Evolutionary conservation across 2,329 filamentous ascomycete genomes (phyloP), one percentile per base, ranked within the genome.

Genomic region (Xylaria sp.): DNA sequence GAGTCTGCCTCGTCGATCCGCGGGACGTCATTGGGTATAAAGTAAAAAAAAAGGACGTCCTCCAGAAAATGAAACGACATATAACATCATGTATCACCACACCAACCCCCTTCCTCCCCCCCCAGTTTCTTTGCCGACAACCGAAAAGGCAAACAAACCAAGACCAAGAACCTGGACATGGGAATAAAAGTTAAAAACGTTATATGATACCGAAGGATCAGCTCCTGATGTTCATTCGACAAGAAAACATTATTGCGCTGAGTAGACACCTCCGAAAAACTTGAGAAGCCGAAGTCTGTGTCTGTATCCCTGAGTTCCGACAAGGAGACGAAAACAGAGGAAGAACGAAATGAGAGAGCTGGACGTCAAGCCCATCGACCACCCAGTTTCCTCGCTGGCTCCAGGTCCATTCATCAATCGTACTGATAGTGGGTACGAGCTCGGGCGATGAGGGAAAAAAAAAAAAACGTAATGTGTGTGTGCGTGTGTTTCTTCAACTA

Each of bases 1-100:
- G n/a, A n/a, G n/a, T 47, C 21, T 57, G 56, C 52, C 60, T 65
- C 43, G 52, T 55, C 52, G 56, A 63, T 63, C 60, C 47, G 55
- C 37, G 12, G 23, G 28, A 57, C 42, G 17, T 43, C 57, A 61
- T 53, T 63, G 52, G 57, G 46, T 21, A 33, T 47, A 17, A n/a
- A 15, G 43, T 25, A 21, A 47, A 31, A 31, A 31, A 21, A 47
- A 31, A 31, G 9, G 28, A 4, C 23, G 15, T 31, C 37, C 28
- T 17, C 47, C 37, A 37, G 47, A 51, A 31, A 9, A 31, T 5
- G 9, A 31, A 31, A 31, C 28, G 9, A 31, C 28, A 31, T n/a
- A 31, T 9, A 31, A 31, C 28, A 51, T 49, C 19, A 54, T 56
- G 33, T 51, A 57, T 51, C 45, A 45, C 43, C 53, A 51, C 28